Conservation (phyloP, 2,329 filamentous ascomycete species). For the Trichoderma koningiopsis region DNA sequence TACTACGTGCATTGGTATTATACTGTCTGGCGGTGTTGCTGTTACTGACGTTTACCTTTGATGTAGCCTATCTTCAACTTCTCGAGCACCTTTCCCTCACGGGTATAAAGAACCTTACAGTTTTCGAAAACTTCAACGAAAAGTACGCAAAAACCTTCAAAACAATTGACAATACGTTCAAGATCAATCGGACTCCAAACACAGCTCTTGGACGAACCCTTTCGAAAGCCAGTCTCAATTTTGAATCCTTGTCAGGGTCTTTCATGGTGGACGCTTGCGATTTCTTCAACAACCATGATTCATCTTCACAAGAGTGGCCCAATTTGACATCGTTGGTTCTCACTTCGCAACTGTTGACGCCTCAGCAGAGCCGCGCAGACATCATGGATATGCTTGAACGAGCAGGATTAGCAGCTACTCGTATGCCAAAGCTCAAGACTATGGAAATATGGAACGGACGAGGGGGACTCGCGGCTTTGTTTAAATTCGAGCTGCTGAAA, state of each 20-base stretch:
- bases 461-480: slow-evolving; percentile 31
- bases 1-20: no score
- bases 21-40: not conserved
- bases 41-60: not conserved
- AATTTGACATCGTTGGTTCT: slow-evolving; percentile 35
- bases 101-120: not conserved
- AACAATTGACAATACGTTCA: not conserved
- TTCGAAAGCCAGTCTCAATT: not conserved
- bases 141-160: not conserved
- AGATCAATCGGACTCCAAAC: not conserved
- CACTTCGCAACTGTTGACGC: slow-evolving; percentile 34
- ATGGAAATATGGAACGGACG: slow-evolving; percentile 41
- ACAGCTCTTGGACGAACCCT: not conserved
- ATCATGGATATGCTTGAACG: slow-evolving; percentile 33
- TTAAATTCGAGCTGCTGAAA: slow-evolving; percentile 28
- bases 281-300: slow-evolving; percentile 30
- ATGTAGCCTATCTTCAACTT: not conserved
- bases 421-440: slow-evolving; percentile 36
- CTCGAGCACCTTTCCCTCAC: not conserved
- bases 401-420: slow-evolving; percentile 32
- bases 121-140: slow-evolving; percentile 16
- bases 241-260: slow-evolving; percentile 31
- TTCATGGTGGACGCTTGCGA: slow-evolving; percentile 36
- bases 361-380: slow-evolving; percentile 25
- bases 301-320: slow-evolving; percentile 28